Evolutionary conservation across 1,139 yeast species (phyloP).

Genomic region (Yamadazyma membranifaciens): DNA sequence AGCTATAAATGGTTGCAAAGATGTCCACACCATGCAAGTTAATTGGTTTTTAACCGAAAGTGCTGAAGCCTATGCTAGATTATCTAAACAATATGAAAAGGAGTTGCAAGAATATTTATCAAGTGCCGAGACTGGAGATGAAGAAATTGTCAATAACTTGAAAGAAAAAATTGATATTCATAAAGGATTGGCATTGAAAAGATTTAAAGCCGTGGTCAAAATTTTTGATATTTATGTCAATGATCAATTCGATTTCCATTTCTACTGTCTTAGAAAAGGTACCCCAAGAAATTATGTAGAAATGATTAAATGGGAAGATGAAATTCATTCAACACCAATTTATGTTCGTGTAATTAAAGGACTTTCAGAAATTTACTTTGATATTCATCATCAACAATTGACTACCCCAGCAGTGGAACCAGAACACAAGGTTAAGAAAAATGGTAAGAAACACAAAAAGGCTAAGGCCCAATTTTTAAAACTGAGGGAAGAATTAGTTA

Average conservation of each 20-base stretch:
- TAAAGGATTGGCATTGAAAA: constrained; percentile 75
- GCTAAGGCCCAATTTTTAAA: constrained; percentile 37
- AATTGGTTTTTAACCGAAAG: constrained; percentile 84
- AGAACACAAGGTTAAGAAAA: constrained; percentile 20
- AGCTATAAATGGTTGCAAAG: constrained; percentile 77
- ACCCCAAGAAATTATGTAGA: constrained; percentile 81
- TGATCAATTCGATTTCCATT: constrained; percentile 94
- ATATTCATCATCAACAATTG: constrained; percentile 33
- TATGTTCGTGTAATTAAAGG: constrained; percentile 71
- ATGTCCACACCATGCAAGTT: constrained; percentile 88
- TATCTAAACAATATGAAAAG: constrained; percentile 28
- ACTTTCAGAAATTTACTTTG: constrained; percentile 57
- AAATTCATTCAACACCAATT: constrained; percentile 64
- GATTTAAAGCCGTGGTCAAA: constrained; percentile 66
- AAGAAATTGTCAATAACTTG: constrained; percentile 31
- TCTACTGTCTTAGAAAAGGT: constrained; percentile 87
- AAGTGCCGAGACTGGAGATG: constrained; percentile 11
- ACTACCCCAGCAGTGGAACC: constrained; percentile 17
- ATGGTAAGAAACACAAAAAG: constrained; percentile 31
- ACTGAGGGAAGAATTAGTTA: constrained; percentile 37
- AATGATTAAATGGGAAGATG: constrained; percentile 79
- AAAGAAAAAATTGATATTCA: constrained; percentile 39
- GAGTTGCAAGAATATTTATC: constrained; percentile 7
- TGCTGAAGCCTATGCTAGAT: constrained; percentile 69
- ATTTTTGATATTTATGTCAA: constrained; percentile 69